Evolutionary conservation across 176 grass and related monocot genomes (phyloP).

Genomic region (Eragrostis nindensis): DNA sequence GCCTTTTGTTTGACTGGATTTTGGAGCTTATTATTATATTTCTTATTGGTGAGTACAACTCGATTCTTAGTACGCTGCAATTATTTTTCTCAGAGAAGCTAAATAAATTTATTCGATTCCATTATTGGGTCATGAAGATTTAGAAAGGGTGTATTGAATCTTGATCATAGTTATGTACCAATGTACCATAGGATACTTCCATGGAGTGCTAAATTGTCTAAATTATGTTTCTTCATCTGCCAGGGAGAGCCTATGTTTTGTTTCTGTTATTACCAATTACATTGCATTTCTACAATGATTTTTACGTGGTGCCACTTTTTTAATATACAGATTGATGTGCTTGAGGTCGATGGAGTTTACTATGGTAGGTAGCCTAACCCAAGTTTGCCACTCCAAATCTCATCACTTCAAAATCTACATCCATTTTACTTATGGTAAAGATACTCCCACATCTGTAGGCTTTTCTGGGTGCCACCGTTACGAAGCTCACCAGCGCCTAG

Average conservation of each 20-base stretch:
- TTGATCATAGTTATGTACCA: neutral
- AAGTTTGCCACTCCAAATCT: neutral
- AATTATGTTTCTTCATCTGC: neutral
- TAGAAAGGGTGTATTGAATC: neutral
- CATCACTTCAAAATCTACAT: conserved; percentile 4
- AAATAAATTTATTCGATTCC: neutral
- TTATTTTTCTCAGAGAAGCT: neutral
- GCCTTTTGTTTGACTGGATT: neutral
- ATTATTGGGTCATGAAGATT: neutral
- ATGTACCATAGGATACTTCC: neutral
- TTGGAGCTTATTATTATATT: neutral
- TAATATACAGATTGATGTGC: conserved; percentile 82
- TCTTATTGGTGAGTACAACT: neutral
- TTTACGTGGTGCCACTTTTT: conserved; percentile 36
- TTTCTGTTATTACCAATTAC: neutral
- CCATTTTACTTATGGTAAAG: conserved; percentile 21
- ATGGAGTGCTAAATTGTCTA: neutral
- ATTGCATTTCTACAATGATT: conserved; percentile 2
- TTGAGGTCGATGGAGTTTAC: conserved; percentile 88
- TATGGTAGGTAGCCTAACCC: conserved; percentile 58
- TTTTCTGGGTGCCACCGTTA: conserved; percentile 97
- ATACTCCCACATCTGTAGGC: conserved; percentile 45
- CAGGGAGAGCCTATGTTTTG: neutral
- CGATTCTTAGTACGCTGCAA: neutral
- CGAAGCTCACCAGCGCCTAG: conserved; percentile 89